Conservation (phyloP, 225 moss, liverwort and hornwort species). For the Polytrichum formosum region DNA sequence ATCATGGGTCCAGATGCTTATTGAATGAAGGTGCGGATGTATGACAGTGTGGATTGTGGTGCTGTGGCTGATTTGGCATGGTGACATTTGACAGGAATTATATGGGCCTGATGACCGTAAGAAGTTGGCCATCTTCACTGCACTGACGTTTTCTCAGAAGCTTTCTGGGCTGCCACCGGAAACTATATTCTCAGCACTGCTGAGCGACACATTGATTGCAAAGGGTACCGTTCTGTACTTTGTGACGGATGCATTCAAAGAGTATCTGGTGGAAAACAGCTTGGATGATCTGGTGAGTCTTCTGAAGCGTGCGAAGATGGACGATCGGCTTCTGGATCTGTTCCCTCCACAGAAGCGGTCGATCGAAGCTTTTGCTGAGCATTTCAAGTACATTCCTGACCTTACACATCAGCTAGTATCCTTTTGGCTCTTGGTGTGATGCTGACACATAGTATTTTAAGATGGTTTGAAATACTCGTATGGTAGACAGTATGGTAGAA, state of each 20-base stretch:
- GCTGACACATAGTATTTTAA: too few relatives aligned
- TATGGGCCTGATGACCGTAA: conserved; percentile 87
- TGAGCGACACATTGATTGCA: conserved; percentile 80
- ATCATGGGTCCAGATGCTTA: too few relatives aligned
- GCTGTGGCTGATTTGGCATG: too few relatives aligned
- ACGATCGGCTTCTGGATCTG: conserved; percentile 83
- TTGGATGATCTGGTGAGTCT: conserved; percentile 91
- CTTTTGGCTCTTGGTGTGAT: too few relatives aligned
- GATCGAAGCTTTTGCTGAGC: conserved; percentile 85
- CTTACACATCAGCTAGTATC: too few relatives aligned
- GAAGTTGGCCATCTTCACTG: conserved; percentile 97
- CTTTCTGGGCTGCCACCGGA: conserved; percentile 94
- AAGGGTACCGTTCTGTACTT: conserved; percentile 88
- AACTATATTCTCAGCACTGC: conserved; percentile 87
- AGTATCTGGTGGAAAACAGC: conserved; percentile 89
- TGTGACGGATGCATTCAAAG: conserved; percentile 89
- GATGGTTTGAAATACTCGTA: too few relatives aligned
- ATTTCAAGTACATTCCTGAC: conserved; percentile 64
- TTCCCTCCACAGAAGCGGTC: conserved; percentile 97
- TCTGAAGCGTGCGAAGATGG: conserved; percentile 97
- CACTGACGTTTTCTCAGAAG: conserved; percentile 96
- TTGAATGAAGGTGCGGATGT: too few relatives aligned
- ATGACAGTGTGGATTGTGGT: too few relatives aligned
- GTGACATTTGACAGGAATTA: conserved; percentile 50
- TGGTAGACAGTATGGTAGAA: neutral